Conservation (phyloP, 2,329 filamentous ascomycete species). For the Hymenoscyphus repandus region DNA sequence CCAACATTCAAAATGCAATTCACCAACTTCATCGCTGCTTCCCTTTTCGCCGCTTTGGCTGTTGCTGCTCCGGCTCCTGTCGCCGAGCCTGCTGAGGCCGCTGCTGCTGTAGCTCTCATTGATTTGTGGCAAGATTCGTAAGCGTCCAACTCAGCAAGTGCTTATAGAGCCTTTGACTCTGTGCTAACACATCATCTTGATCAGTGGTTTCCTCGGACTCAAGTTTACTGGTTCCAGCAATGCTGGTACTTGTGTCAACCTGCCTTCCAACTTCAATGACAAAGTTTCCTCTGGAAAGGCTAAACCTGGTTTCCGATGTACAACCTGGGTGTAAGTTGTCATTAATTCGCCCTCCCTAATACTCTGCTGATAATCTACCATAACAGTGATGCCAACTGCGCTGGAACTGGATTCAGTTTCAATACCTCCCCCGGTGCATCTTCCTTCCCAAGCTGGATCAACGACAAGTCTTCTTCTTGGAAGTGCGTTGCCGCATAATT, state of each 20-base stretch:
- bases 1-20: slow-evolving; percentile 3
- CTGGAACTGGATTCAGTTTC: slow-evolving; percentile 13
- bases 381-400: background rate
- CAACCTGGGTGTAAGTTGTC: slow-evolving; percentile 9
- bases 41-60: slow-evolving; percentile 9
- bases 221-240: slow-evolving; percentile 11
- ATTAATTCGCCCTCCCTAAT: background rate
- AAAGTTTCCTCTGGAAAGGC: slow-evolving; percentile 10
- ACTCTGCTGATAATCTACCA: background rate
- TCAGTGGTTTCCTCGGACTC: slow-evolving; percentile 10
- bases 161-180: background rate
- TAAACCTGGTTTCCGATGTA: slow-evolving; percentile 13
- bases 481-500: slow-evolving; percentile 13
- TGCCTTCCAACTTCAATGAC: slow-evolving; percentile 10
- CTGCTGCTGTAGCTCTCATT: background rate
- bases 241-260: slow-evolving; percentile 7
- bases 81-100: background rate
- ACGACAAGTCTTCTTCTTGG: slow-evolving; percentile 9
- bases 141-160: background rate
- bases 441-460: slow-evolving; percentile 9
- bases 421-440: slow-evolving; percentile 5
- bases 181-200: background rate
- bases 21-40: slow-evolving; percentile 7
- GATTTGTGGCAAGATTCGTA: slow-evolving; percentile 2
- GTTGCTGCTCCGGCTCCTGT: slow-evolving; percentile 4